Base-by-base conservation (phyloP, 2,329 filamentous ascomycete species). In the Hymenoscyphus repandus region DNA sequence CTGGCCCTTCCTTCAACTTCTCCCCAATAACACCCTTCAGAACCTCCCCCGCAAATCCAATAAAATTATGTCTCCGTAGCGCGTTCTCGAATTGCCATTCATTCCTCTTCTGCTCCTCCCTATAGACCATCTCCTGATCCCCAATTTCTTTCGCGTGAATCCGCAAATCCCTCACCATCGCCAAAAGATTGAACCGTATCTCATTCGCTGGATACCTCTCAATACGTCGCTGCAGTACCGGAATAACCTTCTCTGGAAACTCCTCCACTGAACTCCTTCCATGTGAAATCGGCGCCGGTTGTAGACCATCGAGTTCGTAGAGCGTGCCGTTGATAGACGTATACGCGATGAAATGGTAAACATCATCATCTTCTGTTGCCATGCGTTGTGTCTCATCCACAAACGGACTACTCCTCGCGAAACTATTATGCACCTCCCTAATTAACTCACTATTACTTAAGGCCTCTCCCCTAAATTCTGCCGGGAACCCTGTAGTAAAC, bases 301-400 rank as follows among this genome's bases (percentile, higher is more conserved):
- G 92, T 57, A 99, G 76, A 15, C 93, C 93, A 70, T 99, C 93
- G 47, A 99, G 79, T 72, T 99, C 93, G 75, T 96, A 99, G 49
- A 99, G 78, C 4, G 74, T 82, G 58, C 85, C 86, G 65, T 86
- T 80, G 59, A 96, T 78, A 48, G 85, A 80, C 7, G 90, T 91
- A 72, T 99, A 99, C 31, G 91, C 93, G 63, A 99, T 90, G 70
- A 99, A 99, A 73, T 99, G 93, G 72, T 95, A 99, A 27, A 92
- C 88, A 65, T 97, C 93, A 63, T 95, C 90, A 49, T 88, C 77
- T n/a, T 82, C 81, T 47, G 78, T 80, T 12, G 80, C 79, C 10
- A 82, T 74, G 10, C 85, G 80, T 60, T 86, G 81, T 55, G 90
- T 95, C 77, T 99, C 93, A 69, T 96, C 90, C 48, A 88, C 84